These are phyloP conservation scores for Colletotrichum kahawae DNA, from an alignment of 2,329 filamentous ascomycete genomes.

Conservation along the genomic window DNA sequence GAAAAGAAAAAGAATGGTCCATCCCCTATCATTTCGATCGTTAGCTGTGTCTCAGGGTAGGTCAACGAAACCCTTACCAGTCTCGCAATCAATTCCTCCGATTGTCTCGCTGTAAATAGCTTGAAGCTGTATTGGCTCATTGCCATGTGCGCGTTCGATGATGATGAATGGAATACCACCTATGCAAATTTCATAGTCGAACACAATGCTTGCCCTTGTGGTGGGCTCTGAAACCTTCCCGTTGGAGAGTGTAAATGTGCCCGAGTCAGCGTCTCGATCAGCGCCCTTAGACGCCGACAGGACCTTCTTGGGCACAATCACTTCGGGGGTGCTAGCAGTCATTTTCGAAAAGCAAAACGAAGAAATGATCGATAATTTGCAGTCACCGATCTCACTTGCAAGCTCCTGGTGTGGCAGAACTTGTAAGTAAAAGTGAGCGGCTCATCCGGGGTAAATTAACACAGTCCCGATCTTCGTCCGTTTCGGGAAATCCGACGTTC, in stretches of 20 bases:
- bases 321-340: background rate
- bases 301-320: background rate
- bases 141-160: background rate
- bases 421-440: background rate
- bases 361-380: background rate
- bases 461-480: background rate
- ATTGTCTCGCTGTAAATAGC: background rate
- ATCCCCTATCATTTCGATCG: background rate
- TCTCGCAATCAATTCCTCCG: background rate
- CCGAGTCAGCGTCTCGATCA: background rate
- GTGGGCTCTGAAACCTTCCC: background rate
- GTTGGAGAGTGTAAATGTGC: background rate
- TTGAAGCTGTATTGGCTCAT: background rate
- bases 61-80: background rate
- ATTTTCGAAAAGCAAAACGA: background rate
- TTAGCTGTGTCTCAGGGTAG: background rate
- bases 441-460: background rate
- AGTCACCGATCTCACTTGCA: rapidly evolving
- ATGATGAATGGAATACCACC: background rate
- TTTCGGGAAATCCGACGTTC: background rate
- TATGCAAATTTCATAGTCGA: slow-evolving; percentile 5
- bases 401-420: background rate
- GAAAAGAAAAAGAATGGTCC: slow-evolving; percentile 14
- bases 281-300: background rate
- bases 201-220: background rate